Conservation (phyloP, 2,329 filamentous ascomycete genomes). For the Alternaria hordeiaustralica region DNA sequence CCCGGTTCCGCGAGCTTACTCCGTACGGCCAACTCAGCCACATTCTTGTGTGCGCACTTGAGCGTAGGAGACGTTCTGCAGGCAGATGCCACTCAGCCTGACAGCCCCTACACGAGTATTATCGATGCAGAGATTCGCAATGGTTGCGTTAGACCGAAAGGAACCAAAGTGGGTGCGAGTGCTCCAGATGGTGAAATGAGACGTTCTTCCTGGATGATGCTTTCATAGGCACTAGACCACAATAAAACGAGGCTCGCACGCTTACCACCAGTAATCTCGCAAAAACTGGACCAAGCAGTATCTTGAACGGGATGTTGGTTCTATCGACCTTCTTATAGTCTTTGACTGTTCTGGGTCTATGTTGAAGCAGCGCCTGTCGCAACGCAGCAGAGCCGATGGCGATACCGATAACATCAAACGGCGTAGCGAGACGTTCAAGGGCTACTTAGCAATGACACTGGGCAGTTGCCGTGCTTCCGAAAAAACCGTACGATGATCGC, state of each 20-base stretch:
- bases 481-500: background rate
- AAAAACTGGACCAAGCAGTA: background rate
- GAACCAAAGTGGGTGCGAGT: background rate
- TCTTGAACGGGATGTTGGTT: background rate
- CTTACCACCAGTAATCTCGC: background rate
- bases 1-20: background rate
- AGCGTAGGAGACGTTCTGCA: background rate
- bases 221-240: background rate
- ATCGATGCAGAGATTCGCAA: background rate
- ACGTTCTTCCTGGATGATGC: background rate
- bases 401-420: background rate
- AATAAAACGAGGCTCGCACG: background rate
- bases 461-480: background rate
- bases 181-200: background rate
- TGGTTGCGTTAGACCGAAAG: background rate
- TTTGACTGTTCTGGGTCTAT: background rate
- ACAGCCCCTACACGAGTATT: background rate
- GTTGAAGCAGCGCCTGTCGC: background rate
- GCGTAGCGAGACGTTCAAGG: background rate
- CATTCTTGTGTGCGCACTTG: background rate
- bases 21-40: no score
- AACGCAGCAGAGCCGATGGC: background rate
- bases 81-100: background rate
- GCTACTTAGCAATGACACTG: background rate
- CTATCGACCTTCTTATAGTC: background rate